Percentiles rank a stretch among this genome's conserved stretches.
phyloP scores from a whole-genome alignment of 2,329 filamentous ascomycete species.

The Pseudogymnoascus sp. region DNA sequence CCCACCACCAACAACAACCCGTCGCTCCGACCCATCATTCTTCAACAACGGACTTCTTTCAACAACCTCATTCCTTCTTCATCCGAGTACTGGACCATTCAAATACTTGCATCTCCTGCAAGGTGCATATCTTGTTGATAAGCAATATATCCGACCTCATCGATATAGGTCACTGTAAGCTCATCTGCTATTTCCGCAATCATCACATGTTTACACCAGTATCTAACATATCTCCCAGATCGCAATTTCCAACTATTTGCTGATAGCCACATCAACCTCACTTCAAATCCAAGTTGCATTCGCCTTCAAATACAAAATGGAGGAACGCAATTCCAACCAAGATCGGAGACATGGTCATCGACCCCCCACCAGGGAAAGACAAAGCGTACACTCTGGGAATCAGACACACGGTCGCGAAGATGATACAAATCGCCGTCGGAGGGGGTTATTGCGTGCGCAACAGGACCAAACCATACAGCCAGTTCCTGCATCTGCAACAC shows the following conservation, averaged over 20 bases:
- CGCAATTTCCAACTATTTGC: neutral
- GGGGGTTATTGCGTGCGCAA: neutral
- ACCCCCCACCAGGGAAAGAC: neutral
- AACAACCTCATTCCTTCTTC: neutral
- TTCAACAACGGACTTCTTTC: neutral
- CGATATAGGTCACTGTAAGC: neutral
- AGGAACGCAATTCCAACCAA: neutral
- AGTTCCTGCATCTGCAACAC: neutral
- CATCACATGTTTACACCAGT: neutral
- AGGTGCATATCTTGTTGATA: neutral
- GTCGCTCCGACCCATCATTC: neutral
- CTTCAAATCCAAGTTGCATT: neutral
- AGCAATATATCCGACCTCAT: neutral
- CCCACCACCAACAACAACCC: too few species aligned
- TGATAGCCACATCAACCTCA: neutral
- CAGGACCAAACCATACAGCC: neutral
- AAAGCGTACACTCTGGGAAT: neutral
- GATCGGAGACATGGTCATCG: neutral
- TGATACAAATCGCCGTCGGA: neutral
- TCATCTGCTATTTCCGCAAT: neutral
- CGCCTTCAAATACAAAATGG: neutral
- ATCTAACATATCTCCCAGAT: neutral
- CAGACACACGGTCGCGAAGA: neutral
- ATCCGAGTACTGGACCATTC: neutral
- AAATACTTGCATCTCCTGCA: neutral